Conservation (phyloP, 495 filamentous ascomycete genomes). For the Cryomyces minteri region DNA sequence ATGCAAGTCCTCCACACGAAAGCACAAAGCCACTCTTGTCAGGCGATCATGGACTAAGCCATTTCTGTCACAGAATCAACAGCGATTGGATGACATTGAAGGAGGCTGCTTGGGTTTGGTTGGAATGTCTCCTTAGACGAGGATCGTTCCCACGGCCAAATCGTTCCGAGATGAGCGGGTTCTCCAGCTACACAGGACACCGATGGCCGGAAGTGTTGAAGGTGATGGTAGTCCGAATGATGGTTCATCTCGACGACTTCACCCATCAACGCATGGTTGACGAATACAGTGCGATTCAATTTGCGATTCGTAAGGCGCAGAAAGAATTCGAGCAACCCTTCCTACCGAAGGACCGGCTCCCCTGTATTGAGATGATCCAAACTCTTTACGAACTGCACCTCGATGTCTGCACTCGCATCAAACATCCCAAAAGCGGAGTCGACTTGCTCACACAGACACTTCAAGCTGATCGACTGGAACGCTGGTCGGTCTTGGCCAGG, state of each 20-base stretch:
- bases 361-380: slow-evolving; percentile 38
- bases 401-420: slow-evolving; percentile 63
- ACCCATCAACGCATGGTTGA: slow-evolving; percentile 36
- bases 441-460: slow-evolving; percentile 34
- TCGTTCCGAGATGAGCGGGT: slow-evolving; percentile 5
- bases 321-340: not conserved
- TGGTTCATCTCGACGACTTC: slow-evolving; percentile 48
- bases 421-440: slow-evolving; percentile 52
- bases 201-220: slow-evolving; percentile 63
- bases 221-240: slow-evolving; percentile 44
- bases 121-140: slow-evolving; percentile 12
- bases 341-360: slow-evolving; percentile 10
- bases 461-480: slow-evolving; percentile 48
- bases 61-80: slow-evolving; percentile 12
- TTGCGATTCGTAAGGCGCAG: slow-evolving; percentile 15
- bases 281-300: slow-evolving; percentile 22
- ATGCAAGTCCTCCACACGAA: slow-evolving; percentile 30
- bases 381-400: slow-evolving; percentile 79
- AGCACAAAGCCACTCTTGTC: not conserved
- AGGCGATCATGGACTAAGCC: slow-evolving; percentile 6
- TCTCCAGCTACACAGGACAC: slow-evolving; percentile 38
- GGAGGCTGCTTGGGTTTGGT: slow-evolving; percentile 16
- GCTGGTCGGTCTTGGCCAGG: slow-evolving; percentile 59
- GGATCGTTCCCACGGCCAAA: not conserved
- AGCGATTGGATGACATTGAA: slow-evolving; percentile 13